These are phyloP conservation scores for Rhamnella rubrinervis DNA, from an alignment of 331 rosid species.

Conservation along the genomic window DNA sequence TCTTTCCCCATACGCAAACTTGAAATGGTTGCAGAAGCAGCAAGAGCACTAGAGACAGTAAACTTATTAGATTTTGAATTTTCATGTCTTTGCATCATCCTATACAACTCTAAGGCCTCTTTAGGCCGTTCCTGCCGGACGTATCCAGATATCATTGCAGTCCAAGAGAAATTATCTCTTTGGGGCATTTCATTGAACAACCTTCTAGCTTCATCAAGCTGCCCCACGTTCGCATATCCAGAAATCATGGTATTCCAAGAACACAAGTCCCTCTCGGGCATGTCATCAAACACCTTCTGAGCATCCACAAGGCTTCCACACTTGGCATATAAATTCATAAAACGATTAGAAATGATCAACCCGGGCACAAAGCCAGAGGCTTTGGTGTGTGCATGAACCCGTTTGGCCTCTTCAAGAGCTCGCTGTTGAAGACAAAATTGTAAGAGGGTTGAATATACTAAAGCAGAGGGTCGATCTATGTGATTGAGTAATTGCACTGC, in stretches of 20 bases:
- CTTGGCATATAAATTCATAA: conserved; percentile 48
- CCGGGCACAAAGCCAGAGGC: conserved; percentile 49
- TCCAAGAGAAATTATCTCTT: conserved; percentile 67
- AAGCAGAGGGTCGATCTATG: conserved; percentile 46
- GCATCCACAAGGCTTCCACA: conserved; percentile 57
- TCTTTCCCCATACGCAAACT: conserved; percentile 59
- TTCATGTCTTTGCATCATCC: conserved; percentile 46
- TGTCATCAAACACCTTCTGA: conserved; percentile 53
- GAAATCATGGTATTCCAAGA: conserved; percentile 72
- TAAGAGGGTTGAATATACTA: conserved; percentile 45
- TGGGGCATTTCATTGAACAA: conserved; percentile 62
- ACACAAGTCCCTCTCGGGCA: conserved; percentile 59
- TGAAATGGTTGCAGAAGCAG: conserved; percentile 53
- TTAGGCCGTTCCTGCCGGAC: conserved; percentile 36
- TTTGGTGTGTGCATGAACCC: conserved; percentile 50
- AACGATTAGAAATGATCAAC: conserved; percentile 48
- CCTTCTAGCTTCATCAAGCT: conserved; percentile 45
- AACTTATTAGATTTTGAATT: conserved; percentile 45
- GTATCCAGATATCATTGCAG: conserved; percentile 52
- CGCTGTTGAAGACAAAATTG: conserved; percentile 46
- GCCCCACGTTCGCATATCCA: conserved; percentile 51
- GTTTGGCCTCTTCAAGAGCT: conserved; percentile 48
- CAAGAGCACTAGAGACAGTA: conserved; percentile 51
- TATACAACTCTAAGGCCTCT: conserved; percentile 63
- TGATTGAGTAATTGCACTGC: conserved; percentile 51